A percentile compares a stretch with the other conserved stretches of the same genome.
phyloP scores from a whole-genome alignment of 108 stramenopile species.

The Licmophora abbreviata region DNA sequence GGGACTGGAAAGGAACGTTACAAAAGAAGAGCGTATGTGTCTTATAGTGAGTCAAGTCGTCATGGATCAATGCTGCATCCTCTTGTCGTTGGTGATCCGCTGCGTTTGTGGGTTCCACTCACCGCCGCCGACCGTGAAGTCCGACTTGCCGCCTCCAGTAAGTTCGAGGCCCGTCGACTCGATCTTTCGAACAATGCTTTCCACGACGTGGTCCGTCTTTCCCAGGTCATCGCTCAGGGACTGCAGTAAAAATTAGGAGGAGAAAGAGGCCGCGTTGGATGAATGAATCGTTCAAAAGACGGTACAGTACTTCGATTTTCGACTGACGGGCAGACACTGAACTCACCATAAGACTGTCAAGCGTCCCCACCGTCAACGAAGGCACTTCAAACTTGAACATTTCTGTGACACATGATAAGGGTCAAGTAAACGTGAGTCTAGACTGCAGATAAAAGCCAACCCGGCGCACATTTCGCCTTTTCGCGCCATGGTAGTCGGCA shows the following conservation, averaged over 20 bases:
- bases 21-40: background rate
- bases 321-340: background rate
- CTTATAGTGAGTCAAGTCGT: conserved; percentile 1
- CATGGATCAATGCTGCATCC: too few relatives aligned
- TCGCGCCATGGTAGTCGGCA: too few relatives aligned
- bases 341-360: conserved; percentile 79
- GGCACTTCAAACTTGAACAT: conserved; percentile 94
- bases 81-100: too few relatives aligned
- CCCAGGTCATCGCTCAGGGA: conserved; percentile 79
- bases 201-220: conserved; percentile 77
- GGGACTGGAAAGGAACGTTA: conserved; percentile 55
- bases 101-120: too few relatives aligned
- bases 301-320: background rate
- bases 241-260: conserved; percentile 1
- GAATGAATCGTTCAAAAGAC: conserved; percentile 1
- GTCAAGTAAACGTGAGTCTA: too few relatives aligned
- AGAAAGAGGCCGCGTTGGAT: background rate
- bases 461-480: too few relatives aligned
- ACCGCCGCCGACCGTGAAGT: conserved; percentile 80
- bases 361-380: conserved; percentile 85
- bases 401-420: conserved; percentile 44
- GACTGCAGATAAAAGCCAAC: too few relatives aligned
- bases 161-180: conserved; percentile 77
- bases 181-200: conserved; percentile 84
- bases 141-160: conserved; percentile 42